Evolutionary conservation across 768 basidiomycete species (phyloP).

Genomic region (Kwoniella dejecticola): DNA sequence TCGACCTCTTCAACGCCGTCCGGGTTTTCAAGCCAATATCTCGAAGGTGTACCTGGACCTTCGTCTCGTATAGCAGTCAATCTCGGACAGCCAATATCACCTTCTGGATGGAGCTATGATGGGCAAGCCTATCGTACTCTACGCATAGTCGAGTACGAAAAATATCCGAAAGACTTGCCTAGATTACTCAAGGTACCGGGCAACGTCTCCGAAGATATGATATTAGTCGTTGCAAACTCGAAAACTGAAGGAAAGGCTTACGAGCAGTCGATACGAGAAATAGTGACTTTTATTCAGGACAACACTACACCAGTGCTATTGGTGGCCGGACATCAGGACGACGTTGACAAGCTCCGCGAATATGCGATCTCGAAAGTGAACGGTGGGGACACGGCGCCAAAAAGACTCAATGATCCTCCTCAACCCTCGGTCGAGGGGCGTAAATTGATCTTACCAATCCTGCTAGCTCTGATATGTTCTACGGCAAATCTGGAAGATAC

Average conservation of each 20-base stretch:
- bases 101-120: neutral
- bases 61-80: slow-evolving; percentile 24
- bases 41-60: slow-evolving; percentile 11
- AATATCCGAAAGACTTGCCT: slow-evolving; percentile 15
- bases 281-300: slow-evolving; percentile 16
- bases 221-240: slow-evolving; percentile 22
- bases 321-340: slow-evolving; percentile 8
- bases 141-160: slow-evolving; percentile 17
- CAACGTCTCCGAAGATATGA: neutral
- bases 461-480: slow-evolving; percentile 24
- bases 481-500: neutral
- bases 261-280: slow-evolving; percentile 12
- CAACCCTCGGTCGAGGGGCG: slow-evolving; percentile 11
- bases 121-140: slow-evolving; percentile 5
- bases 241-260: slow-evolving; percentile 28
- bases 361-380: neutral
- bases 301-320: slow-evolving; percentile 7
- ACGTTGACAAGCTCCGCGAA: neutral
- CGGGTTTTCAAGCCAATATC: neutral
- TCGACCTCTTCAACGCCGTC: neutral
- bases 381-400: neutral
- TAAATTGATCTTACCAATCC: slow-evolving; percentile 34
- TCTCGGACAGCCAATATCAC: slow-evolving; percentile 29
- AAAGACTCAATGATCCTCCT: neutral
- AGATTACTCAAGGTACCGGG: slow-evolving; percentile 4